Evolutionary conservation across 2,329 filamentous ascomycete genomes (phyloP).

Genomic region (Arthrocladium fulminans): DNA sequence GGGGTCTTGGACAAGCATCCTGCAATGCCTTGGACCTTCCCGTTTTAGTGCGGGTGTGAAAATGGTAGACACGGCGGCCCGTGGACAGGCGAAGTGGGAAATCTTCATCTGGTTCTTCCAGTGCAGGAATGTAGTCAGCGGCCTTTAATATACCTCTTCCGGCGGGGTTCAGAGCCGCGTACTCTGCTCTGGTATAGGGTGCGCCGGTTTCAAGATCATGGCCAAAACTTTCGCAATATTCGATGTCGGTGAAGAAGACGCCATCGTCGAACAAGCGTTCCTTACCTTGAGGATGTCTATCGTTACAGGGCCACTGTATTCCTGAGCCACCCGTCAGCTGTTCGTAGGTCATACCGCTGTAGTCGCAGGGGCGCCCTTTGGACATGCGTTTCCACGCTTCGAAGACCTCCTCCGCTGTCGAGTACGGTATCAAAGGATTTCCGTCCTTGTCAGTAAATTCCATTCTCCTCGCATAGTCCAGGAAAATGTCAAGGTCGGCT

Average conservation of each 20-base stretch:
- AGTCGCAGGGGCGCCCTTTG: slow-evolving; percentile 30
- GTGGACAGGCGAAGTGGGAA: slow-evolving; percentile 29
- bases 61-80: slow-evolving; percentile 29
- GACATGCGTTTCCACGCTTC: slow-evolving; percentile 31
- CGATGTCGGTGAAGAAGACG: slow-evolving; percentile 30
- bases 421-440: slow-evolving; percentile 26
- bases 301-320: slow-evolving; percentile 33
- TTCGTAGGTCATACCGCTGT: slow-evolving; percentile 28
- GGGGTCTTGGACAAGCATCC: slow-evolving; percentile 25
- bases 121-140: slow-evolving; percentile 25
- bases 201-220: slow-evolving; percentile 33
- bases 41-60: slow-evolving; percentile 33
- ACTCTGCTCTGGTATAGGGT: slow-evolving; percentile 26
- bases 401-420: slow-evolving; percentile 28
- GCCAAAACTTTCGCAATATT: slow-evolving; percentile 31
- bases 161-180: slow-evolving; percentile 26
- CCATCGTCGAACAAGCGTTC: slow-evolving; percentile 30
- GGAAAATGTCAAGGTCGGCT: slow-evolving; percentile 30
- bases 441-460: slow-evolving; percentile 30
- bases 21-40: slow-evolving; percentile 27
- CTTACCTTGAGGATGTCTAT: slow-evolving; percentile 27
- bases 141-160: slow-evolving; percentile 31
- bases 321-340: slow-evolving; percentile 30
- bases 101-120: slow-evolving; percentile 27
- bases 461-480: slow-evolving; percentile 30